Evolutionary conservation across 805 yeast species (phyloP).

Genomic region (Candida sonorensis): DNA sequence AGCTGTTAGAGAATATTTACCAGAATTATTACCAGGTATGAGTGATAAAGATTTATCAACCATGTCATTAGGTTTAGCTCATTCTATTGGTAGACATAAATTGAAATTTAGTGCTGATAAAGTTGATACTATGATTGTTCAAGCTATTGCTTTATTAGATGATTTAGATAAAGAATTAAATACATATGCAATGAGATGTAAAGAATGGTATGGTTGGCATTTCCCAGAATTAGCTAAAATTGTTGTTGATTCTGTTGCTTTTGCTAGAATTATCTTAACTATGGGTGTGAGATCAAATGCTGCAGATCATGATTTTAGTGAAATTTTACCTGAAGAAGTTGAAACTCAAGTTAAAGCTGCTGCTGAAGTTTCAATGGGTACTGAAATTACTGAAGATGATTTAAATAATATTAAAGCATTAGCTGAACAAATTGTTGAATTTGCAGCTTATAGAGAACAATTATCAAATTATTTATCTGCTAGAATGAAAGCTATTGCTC

Average conservation of each 20-base stretch:
- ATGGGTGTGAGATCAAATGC: slow-evolving; percentile 96
- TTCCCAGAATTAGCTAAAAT: slow-evolving; percentile 99
- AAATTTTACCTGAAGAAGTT: slow-evolving; percentile 85
- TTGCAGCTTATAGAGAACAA: slow-evolving; percentile 95
- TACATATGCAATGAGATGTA: slow-evolving; percentile 97
- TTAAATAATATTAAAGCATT: slow-evolving; percentile 80
- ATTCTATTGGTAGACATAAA: slow-evolving; percentile 97
- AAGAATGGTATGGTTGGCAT: slow-evolving; percentile 99
- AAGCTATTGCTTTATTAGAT: slow-evolving; percentile 94
- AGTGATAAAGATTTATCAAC: slow-evolving; percentile 77
- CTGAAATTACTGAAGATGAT: slow-evolving; percentile 92
- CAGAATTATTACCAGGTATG: slow-evolving; percentile 91
- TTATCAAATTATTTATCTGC: slow-evolving; percentile 83
- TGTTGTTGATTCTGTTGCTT: slow-evolving; percentile 91
- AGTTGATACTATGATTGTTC: slow-evolving; percentile 98
- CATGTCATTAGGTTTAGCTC: slow-evolving; percentile 98
- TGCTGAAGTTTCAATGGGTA: slow-evolving; percentile 99
- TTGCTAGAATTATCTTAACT: slow-evolving; percentile 84
- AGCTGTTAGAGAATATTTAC: slow-evolving; percentile 90
- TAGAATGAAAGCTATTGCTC: slow-evolving; percentile 99
- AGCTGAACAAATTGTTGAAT: slow-evolving; percentile 95
- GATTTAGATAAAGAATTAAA: slow-evolving; percentile 96
- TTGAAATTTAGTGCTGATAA: slow-evolving; percentile 96
- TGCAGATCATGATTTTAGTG: slow-evolving; percentile 81
- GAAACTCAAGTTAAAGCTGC: slow-evolving; percentile 92